Conservation (phyloP, 208 protist genomes). For the Trichomonas tenax region DNA sequence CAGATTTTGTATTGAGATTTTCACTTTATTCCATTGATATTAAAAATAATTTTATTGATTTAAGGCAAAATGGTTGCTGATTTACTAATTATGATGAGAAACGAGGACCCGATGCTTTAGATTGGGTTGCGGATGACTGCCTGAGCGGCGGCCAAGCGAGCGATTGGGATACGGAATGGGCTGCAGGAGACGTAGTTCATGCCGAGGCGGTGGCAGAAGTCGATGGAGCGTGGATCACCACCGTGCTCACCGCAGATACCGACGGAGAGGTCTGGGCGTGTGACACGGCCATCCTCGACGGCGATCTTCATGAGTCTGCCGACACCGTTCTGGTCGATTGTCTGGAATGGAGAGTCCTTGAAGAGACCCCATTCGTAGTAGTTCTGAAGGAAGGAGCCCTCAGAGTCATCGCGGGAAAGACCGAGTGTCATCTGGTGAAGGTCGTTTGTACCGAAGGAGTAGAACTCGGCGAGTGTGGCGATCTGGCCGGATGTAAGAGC, state of each 20-base stretch:
- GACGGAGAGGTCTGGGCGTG: conserved; percentile 60
- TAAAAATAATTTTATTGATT: no score
- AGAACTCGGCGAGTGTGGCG: not conserved
- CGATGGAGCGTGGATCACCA: conserved; percentile 67
- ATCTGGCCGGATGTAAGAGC: not conserved
- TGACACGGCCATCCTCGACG: conserved; percentile 56
- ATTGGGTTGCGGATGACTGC: conserved; percentile 48
- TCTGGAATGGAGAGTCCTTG: conserved; percentile 71
- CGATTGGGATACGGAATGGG: conserved; percentile 73
- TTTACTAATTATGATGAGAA: no score
- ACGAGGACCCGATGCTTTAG: no score
- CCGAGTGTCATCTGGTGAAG: conserved; percentile 82
- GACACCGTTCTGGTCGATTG: conserved; percentile 68
- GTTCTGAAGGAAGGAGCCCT: conserved; percentile 62
- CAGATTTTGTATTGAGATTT: no score
- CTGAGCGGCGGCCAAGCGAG: conserved; percentile 70
- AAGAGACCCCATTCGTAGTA: conserved; percentile 72
- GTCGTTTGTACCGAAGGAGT: conserved; percentile 65
- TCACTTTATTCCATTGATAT: no score
- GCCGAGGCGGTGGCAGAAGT: conserved; percentile 67
- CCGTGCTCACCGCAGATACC: conserved; percentile 81
- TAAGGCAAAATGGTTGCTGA: no score
- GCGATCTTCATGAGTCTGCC: conserved; percentile 66
- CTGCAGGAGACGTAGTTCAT: conserved; percentile 80
- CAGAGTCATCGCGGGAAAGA: conserved; percentile 76